Conservation (phyloP, 2,329 filamentous ascomycete species). For the Pleoardoris graminearum region DNA sequence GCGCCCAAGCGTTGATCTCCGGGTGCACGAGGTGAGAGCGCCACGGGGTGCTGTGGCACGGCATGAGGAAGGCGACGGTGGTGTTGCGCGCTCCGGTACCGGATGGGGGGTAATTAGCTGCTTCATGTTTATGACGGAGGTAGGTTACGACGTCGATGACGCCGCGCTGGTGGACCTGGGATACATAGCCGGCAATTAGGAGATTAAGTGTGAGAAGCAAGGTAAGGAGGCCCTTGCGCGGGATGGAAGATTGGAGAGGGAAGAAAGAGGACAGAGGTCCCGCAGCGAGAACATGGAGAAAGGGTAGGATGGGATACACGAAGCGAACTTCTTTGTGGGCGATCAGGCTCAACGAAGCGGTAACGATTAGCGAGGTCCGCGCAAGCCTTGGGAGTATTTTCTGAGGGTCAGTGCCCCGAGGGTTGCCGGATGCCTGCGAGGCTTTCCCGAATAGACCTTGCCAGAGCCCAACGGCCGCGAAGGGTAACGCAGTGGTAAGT, state of each 20-base stretch:
- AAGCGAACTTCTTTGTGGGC: slow-evolving; percentile 98
- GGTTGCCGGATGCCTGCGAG: slow-evolving; percentile 1
- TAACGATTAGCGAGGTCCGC: slow-evolving; percentile 58
- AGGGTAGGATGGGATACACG: slow-evolving; percentile 87
- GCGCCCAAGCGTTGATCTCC: slow-evolving; percentile 74
- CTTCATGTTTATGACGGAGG: slow-evolving; percentile 74
- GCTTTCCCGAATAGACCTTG: slow-evolving; percentile 33
- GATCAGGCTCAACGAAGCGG: slow-evolving; percentile 72
- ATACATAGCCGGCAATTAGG: slow-evolving; percentile 72
- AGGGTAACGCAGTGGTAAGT: slow-evolving; percentile 80
- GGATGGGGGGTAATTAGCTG: slow-evolving; percentile 66
- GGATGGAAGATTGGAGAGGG: slow-evolving; percentile 29
- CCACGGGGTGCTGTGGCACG: slow-evolving; percentile 96
- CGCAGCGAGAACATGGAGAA: slow-evolving; percentile 80
- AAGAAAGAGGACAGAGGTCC: slow-evolving; percentile 69
- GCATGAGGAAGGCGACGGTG: slow-evolving; percentile 80
- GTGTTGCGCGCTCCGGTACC: slow-evolving; percentile 38
- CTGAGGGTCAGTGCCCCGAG: slow-evolving; percentile 12
- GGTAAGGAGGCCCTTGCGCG: slow-evolving; percentile 57
- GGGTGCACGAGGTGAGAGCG: slow-evolving; percentile 82
- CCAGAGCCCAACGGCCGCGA: slow-evolving; percentile 68
- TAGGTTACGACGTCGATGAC: slow-evolving; percentile 74
- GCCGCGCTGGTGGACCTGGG: slow-evolving; percentile 75
- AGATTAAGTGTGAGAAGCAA: slow-evolving; percentile 67
- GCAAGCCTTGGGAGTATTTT: slow-evolving; percentile 34